phyloP scores from a whole-genome alignment of 2,329 filamentous ascomycete genomes.

The Pseudogymnoascus sp. region DNA sequence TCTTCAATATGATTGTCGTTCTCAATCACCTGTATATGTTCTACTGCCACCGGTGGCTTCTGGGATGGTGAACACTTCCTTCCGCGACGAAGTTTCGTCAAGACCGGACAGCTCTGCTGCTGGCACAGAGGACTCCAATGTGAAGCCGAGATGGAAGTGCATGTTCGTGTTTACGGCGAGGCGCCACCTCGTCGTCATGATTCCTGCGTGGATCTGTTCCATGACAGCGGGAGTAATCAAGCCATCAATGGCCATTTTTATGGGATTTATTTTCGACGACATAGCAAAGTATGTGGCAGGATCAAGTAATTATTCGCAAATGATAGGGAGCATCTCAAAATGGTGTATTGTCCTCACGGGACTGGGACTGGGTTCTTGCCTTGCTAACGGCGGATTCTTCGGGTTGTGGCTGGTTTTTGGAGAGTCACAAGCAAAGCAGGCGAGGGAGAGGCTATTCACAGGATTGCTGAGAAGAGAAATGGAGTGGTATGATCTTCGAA shows the following conservation, averaged over 20 bases:
- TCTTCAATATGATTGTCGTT: neutral
- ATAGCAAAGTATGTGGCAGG: slow-evolving; percentile 60
- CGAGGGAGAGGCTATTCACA: slow-evolving; percentile 56
- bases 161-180: slow-evolving; percentile 67
- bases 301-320: slow-evolving; percentile 37
- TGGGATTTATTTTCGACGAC: slow-evolving; percentile 66
- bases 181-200: slow-evolving; percentile 47
- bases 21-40: neutral
- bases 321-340: slow-evolving; percentile 47
- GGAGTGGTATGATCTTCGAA: slow-evolving; percentile 70
- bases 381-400: slow-evolving; percentile 60
- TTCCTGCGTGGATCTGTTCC: slow-evolving; percentile 47
- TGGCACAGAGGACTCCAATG: neutral
- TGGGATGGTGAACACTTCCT: neutral
- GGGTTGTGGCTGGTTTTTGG: slow-evolving; percentile 68
- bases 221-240: slow-evolving; percentile 52
- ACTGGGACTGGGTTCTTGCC: slow-evolving; percentile 58
- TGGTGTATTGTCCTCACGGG: slow-evolving; percentile 56
- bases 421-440: slow-evolving; percentile 65
- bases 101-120: neutral
- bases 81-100: neutral
- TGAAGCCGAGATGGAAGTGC: slow-evolving; percentile 16
- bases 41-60: neutral
- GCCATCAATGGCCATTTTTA: slow-evolving; percentile 58
- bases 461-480: slow-evolving; percentile 65